phyloP scores from a whole-genome alignment of 2,329 filamentous ascomycete genomes.

The Pyrenophora graminea region DNA sequence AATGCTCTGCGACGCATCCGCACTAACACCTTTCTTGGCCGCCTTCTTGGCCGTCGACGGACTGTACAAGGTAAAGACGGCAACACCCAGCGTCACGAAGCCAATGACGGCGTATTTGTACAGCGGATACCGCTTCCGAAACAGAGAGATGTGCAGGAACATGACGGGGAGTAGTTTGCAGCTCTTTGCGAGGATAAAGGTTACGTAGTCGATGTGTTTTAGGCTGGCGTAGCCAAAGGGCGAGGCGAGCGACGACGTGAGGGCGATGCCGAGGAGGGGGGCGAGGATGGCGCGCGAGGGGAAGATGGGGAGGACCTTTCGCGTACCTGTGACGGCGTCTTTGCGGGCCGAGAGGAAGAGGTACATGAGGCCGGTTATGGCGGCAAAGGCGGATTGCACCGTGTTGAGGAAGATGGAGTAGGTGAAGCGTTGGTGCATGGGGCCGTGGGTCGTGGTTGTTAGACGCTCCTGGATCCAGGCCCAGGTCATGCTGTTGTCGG shows the following conservation, averaged over 20 bases:
- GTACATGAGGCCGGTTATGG: constrained; percentile 79
- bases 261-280: constrained; percentile 80
- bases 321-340: constrained; percentile 38
- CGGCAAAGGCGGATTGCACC: constrained; percentile 88
- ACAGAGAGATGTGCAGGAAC: constrained; percentile 91
- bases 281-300: constrained; percentile 74
- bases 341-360: constrained; percentile 67
- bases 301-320: constrained; percentile 65
- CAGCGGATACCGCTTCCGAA: constrained; percentile 83
- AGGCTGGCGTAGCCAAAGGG: constrained; percentile 94
- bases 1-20: constrained; percentile 67
- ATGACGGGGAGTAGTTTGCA: constrained; percentile 99
- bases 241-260: constrained; percentile 87
- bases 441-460: constrained; percentile 85
- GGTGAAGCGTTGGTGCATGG: constrained; percentile 70
- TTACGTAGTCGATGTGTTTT: constrained; percentile 95
- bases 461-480: constrained; percentile 96
- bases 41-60: constrained; percentile 50
- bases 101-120: constrained; percentile 97
- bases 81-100: constrained; percentile 88
- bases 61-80: constrained; percentile 89
- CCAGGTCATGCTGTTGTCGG: constrained; percentile 75
- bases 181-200: constrained; percentile 94
- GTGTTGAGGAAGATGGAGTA: constrained; percentile 97
- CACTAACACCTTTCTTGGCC: constrained; percentile 59